A percentile compares a stretch with the other conserved stretches of the same genome.
Conservation (phyloP, 2,329 filamentous ascomycete species). For the Fusarium sp. region DNA sequence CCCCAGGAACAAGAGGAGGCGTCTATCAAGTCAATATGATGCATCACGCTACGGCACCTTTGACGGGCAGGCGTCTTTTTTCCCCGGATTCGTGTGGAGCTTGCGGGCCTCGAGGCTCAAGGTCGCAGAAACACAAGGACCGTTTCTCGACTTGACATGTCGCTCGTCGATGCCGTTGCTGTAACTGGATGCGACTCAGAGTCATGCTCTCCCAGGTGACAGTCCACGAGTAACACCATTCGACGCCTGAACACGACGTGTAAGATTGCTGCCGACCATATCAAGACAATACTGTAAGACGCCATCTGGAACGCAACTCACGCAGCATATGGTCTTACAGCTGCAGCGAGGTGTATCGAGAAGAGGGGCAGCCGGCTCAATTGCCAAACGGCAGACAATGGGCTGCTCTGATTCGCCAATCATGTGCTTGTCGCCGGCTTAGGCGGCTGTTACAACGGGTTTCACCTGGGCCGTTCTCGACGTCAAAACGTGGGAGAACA, state of each 20-base stretch:
- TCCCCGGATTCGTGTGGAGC: conserved; percentile 24
- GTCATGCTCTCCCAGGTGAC: neutral
- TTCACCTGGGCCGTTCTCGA: conserved; percentile 29
- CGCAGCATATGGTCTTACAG: conserved; percentile 17
- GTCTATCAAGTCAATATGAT: conserved; percentile 9
- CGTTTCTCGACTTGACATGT: conserved; percentile 5
- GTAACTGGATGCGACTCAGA: conserved; percentile 7
- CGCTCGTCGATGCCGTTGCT: conserved; percentile 8
- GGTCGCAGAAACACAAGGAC: conserved; percentile 6
- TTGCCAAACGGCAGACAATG: conserved; percentile 14
- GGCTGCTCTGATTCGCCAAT: conserved; percentile 19
- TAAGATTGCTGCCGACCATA: conserved; percentile 4
- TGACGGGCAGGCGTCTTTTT: conserved; percentile 15
- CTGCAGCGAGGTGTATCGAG: conserved; percentile 2
- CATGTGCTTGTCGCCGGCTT: conserved; percentile 17
- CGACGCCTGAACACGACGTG: conserved; percentile 18
- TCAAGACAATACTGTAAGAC: conserved; percentile 15
- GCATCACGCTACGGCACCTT: conserved; percentile 24
- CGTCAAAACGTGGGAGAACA: conserved; percentile 22
- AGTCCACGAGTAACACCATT: conserved; percentile 11
- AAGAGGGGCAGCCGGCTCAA: conserved; percentile 19
- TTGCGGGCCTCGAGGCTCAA: conserved; percentile 2
- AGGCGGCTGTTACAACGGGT: conserved; percentile 26
- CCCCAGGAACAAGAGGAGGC: conserved; percentile 15
- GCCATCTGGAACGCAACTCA: conserved; percentile 28